These are phyloP conservation scores for Pleodorina starrii DNA, from an alignment of 139 green algal species.

Conservation along the genomic window DNA sequence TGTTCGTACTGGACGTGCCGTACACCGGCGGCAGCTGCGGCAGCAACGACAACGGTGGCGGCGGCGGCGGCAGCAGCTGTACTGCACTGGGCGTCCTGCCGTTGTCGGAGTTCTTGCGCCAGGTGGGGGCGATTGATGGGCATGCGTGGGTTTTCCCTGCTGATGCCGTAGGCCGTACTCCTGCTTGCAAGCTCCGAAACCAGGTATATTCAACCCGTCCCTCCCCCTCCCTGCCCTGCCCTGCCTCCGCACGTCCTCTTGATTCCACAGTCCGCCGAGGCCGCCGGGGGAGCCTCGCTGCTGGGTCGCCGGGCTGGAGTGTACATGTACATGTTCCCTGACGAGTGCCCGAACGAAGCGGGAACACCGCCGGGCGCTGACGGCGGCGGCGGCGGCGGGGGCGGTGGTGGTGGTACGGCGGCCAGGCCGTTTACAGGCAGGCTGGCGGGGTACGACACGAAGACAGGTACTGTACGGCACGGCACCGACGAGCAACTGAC, in stretches of 20 bases:
- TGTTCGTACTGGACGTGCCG: slow-evolving; percentile 12
- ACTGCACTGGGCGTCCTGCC: neutral
- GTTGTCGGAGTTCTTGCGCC: slow-evolving; percentile 3
- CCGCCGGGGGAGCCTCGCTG: neutral
- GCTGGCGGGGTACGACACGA: neutral
- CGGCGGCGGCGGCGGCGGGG: neutral
- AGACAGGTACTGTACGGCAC: neutral
- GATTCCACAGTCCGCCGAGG: slow-evolving; percentile 11
- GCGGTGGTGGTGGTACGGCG: too few relatives aligned
- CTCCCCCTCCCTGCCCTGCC: too few relatives aligned
- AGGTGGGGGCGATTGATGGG: neutral
- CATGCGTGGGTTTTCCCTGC: too few relatives aligned
- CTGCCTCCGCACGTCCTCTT: too few relatives aligned
- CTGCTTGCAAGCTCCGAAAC: too few relatives aligned
- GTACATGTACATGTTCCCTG: neutral
- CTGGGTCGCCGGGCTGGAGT: neutral
- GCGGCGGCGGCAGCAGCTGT: neutral
- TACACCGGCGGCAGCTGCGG: neutral
- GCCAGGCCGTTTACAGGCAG: neutral
- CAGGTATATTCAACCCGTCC: too few relatives aligned
- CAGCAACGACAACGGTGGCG: neutral
- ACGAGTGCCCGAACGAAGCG: neutral
- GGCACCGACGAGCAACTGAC: too few relatives aligned
- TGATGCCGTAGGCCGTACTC: too few relatives aligned
- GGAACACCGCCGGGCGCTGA: neutral